A percentile compares a stretch with the other conserved stretches of the same genome.
These are phyloP conservation scores for Eucalyptus guilfoylei DNA, from an alignment of 345 rosid species.

Conservation along the genomic window DNA sequence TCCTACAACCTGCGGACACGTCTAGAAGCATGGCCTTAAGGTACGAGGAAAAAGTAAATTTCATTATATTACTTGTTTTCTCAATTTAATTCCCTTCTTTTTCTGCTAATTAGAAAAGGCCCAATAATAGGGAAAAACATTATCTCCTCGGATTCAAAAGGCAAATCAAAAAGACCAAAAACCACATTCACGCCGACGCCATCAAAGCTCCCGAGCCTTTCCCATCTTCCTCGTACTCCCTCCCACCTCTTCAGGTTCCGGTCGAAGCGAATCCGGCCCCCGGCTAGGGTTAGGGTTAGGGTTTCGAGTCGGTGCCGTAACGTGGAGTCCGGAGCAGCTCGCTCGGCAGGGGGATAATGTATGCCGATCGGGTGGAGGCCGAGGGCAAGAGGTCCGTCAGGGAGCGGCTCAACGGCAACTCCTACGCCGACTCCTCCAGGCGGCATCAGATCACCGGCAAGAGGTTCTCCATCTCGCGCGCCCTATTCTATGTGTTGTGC, in stretches of 20 bases:
- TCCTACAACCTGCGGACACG: background rate
- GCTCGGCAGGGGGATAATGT: constrained; percentile 29
- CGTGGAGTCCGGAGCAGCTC: background rate
- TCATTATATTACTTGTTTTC: background rate
- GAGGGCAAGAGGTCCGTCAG: constrained; percentile 40
- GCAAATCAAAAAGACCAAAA: background rate
- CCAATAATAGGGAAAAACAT: background rate
- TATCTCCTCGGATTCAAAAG: background rate
- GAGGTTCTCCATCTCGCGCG: constrained; percentile 25
- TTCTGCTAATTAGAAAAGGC: background rate
- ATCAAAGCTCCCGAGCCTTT: background rate
- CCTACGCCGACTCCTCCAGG: constrained; percentile 34
- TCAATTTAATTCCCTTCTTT: background rate
- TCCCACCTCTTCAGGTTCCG: background rate
- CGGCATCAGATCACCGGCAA: constrained; percentile 63
- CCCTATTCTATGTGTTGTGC: background rate
- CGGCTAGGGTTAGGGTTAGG: constrained; percentile 20
- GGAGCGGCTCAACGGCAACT: constrained; percentile 73
- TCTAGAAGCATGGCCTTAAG: background rate
- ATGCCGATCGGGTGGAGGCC: constrained; percentile 87
- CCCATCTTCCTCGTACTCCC: background rate
- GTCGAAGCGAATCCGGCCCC: background rate
- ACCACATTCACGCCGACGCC: background rate
- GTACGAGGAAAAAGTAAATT: background rate
- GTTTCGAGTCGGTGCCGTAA: background rate